Evolutionary conservation across 306 rosid species (phyloP).

Genomic region (Heteromeles arbutifolia): DNA sequence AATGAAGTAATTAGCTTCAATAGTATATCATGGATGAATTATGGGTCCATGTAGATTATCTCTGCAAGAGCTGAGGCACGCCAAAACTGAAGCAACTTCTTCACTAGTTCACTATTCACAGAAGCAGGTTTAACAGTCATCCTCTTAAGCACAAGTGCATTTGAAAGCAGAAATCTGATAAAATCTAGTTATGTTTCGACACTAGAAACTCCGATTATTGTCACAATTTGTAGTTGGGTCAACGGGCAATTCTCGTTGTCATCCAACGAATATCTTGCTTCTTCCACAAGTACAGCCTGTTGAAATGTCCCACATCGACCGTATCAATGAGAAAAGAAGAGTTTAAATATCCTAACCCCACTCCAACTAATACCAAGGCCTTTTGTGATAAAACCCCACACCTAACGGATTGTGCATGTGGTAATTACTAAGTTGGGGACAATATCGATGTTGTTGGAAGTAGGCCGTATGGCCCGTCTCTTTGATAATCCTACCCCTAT

Average conservation of each 20-base stretch:
- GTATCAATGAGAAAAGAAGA: too few relatives aligned
- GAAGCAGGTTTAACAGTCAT: constrained; percentile 40
- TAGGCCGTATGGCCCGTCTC: too few relatives aligned
- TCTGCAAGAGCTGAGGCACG: constrained; percentile 47
- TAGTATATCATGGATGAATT: not conserved
- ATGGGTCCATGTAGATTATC: constrained; percentile 37
- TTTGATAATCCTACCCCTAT: too few relatives aligned
- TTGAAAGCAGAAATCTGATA: constrained; percentile 34
- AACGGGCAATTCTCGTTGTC: constrained; percentile 12
- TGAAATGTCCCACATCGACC: too few relatives aligned
- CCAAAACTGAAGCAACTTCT: constrained; percentile 37
- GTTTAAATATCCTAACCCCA: too few relatives aligned
- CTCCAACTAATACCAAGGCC: too few relatives aligned
- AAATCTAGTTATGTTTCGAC: constrained; percentile 39
- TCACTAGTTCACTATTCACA: constrained; percentile 17
- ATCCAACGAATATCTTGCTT: constrained; percentile 19
- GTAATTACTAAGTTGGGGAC: too few relatives aligned
- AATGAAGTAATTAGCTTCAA: too few relatives aligned
- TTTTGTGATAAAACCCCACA: too few relatives aligned
- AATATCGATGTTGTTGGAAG: too few relatives aligned
- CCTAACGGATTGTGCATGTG: too few relatives aligned
- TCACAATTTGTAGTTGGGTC: constrained; percentile 31
- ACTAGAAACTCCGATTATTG: constrained; percentile 28
- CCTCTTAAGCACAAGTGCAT: constrained; percentile 37
- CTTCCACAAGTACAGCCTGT: not conserved